phyloP scores from a whole-genome alignment of 73 alveolate genomes.

The Paramecium octaurelia region DNA sequence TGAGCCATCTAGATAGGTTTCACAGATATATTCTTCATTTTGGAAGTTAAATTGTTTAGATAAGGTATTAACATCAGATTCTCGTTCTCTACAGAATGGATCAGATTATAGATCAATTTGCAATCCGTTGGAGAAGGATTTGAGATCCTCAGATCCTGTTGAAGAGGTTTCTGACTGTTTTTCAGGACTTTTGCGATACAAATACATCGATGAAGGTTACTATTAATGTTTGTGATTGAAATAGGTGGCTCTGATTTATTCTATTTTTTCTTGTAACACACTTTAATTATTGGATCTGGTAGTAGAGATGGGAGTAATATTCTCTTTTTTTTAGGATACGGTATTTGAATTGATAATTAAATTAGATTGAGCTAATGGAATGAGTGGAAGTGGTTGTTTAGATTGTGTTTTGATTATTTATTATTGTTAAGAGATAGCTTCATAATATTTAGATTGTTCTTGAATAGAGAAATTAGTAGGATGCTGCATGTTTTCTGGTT shows the following conservation, averaged over 20 bases:
- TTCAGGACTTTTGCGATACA: background rate
- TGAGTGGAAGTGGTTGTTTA: background rate
- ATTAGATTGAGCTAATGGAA: background rate
- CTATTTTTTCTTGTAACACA: background rate
- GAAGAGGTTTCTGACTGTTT: background rate
- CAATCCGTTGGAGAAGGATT: background rate
- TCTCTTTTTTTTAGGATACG: background rate
- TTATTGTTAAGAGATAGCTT: background rate
- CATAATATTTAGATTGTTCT: background rate
- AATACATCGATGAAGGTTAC: background rate
- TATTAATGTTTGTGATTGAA: background rate
- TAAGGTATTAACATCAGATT: background rate
- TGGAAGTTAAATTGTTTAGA: background rate
- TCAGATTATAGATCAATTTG: conserved; percentile 3
- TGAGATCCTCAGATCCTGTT: background rate
- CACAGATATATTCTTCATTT: conserved; percentile 29
- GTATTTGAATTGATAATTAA: background rate
- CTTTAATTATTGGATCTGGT: background rate
- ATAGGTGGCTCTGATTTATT: background rate
- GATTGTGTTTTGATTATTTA: background rate
- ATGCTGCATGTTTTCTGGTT: background rate
- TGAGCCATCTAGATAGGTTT: conserved; percentile 22
- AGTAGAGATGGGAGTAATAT: background rate
- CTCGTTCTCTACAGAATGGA: background rate
- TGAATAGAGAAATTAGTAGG: background rate